A percentile compares a stretch with the other conserved stretches of the same genome.
These are phyloP conservation scores for Verticillium nonalfalfae DNA, from an alignment of 2,329 filamentous ascomycete species.

Conservation along the genomic window DNA sequence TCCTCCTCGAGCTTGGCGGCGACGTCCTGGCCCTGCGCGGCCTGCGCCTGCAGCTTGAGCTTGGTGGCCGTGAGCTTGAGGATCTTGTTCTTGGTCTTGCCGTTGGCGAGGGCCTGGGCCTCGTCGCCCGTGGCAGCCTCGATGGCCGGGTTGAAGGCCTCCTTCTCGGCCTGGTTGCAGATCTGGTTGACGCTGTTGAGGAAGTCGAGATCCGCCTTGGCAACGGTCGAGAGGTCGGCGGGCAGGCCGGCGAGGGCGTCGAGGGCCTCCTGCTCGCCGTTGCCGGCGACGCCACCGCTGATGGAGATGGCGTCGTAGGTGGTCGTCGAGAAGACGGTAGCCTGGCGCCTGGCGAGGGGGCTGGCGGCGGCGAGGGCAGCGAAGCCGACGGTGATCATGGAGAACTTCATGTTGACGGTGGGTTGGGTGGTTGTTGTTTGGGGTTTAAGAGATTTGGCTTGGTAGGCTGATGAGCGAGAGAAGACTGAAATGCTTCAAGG, in stretches of 20 bases:
- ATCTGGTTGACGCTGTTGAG: slow-evolving; percentile 44
- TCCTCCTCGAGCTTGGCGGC: slow-evolving; percentile 36
- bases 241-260: slow-evolving; percentile 28
- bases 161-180: slow-evolving; percentile 45
- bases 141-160: slow-evolving; percentile 49
- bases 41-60: slow-evolving; percentile 40
- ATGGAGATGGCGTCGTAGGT: slow-evolving; percentile 40
- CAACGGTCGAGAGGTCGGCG: slow-evolving; percentile 36
- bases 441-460: not conserved
- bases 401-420: slow-evolving; percentile 25
- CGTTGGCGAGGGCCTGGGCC: slow-evolving; percentile 42
- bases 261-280: slow-evolving; percentile 34
- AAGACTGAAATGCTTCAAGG: not conserved
- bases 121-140: slow-evolving; percentile 36
- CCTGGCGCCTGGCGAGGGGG: slow-evolving; percentile 18
- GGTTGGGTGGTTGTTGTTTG: not conserved
- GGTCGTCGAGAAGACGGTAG: slow-evolving; percentile 22
- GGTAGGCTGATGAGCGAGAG: not conserved
- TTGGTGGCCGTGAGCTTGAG: slow-evolving; percentile 48
- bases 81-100: slow-evolving; percentile 57
- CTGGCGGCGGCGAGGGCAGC: slow-evolving; percentile 18
- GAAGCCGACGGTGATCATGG: slow-evolving; percentile 19
- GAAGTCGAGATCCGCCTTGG: slow-evolving; percentile 38
- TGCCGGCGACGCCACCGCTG: slow-evolving; percentile 36
- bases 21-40: slow-evolving; percentile 43